phyloP scores from a whole-genome alignment of 306 rosid genomes.

The Cicer judaicum region DNA sequence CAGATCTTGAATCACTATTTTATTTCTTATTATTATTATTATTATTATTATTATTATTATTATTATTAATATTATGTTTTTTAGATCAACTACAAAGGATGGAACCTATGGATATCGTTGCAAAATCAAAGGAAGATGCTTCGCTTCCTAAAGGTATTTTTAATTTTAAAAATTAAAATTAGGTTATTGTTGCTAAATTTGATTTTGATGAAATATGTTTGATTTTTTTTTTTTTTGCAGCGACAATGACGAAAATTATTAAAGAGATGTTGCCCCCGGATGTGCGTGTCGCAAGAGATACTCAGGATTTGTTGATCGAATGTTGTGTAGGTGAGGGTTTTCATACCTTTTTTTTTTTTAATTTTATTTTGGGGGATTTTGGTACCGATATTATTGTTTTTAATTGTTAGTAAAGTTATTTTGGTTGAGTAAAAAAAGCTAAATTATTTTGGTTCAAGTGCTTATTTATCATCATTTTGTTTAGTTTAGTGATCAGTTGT shows the following conservation, averaged over 20 bases:
- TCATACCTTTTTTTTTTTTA: not conserved
- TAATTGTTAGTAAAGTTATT: not conserved
- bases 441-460: not conserved
- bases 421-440: not conserved
- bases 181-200: not conserved
- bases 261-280: slow-evolving; percentile 95
- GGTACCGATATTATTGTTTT: not conserved
- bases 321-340: slow-evolving; percentile 86
- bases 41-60: no score
- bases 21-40: no score
- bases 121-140: slow-evolving; percentile 87
- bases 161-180: not conserved
- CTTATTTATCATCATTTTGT: not conserved
- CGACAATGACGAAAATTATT: slow-evolving; percentile 92
- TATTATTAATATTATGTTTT: not conserved
- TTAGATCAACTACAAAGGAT: slow-evolving; percentile 48
- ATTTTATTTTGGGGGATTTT: not conserved
- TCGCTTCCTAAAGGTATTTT: slow-evolving; percentile 76
- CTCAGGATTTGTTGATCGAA: slow-evolving; percentile 89
- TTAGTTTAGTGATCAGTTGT: not conserved
- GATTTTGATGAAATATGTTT: not conserved
- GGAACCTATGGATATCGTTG: slow-evolving; percentile 95
- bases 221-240: slow-evolving; percentile 45
- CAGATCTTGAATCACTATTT: slow-evolving; percentile 41
- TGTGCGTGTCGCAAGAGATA: slow-evolving; percentile 93